Evolutionary conservation across 495 filamentous ascomycete genomes (phyloP).

Genomic region (Neurospora terricola): DNA sequence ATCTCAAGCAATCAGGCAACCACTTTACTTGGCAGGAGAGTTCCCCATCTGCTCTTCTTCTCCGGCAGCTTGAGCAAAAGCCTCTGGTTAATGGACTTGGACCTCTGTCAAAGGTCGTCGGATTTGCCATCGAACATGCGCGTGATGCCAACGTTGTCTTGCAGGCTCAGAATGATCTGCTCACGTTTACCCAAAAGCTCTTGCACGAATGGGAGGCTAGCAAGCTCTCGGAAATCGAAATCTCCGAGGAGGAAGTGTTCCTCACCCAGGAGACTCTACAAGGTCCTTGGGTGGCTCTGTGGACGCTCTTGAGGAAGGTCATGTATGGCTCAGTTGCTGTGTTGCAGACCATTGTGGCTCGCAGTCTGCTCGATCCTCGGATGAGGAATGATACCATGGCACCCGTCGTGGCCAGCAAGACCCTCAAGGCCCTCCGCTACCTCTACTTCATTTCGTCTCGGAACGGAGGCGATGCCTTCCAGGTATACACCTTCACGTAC

Average conservation of each 20-base stretch:
- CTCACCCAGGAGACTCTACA: constrained; percentile 60
- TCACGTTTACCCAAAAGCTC: constrained; percentile 59
- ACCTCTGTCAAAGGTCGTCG: constrained; percentile 64
- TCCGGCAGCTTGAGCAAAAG: constrained; percentile 48
- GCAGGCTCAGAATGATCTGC: constrained; percentile 58
- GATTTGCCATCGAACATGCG: constrained; percentile 61
- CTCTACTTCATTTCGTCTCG: constrained; percentile 82
- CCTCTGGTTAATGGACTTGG: constrained; percentile 74
- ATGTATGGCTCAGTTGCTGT: constrained; percentile 73
- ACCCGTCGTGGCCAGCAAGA: constrained; percentile 63
- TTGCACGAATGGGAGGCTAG: constrained; percentile 76
- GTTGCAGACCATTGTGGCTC: constrained; percentile 60
- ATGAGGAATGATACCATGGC: constrained; percentile 42
- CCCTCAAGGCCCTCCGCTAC: constrained; percentile 69
- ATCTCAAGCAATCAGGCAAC: constrained; percentile 55
- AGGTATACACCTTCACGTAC: constrained; percentile 77
- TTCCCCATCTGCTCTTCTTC: constrained; percentile 47
- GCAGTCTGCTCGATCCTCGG: constrained; percentile 39
- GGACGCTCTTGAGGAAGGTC: constrained; percentile 70
- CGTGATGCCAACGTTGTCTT: constrained; percentile 50
- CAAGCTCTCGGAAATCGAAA: constrained; percentile 75
- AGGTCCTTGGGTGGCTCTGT: constrained; percentile 64
- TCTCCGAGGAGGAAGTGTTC: constrained; percentile 58
- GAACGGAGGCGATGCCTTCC: constrained; percentile 58
- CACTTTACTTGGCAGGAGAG: constrained; percentile 62